These are phyloP conservation scores for Tuber aestivum DNA, from an alignment of 495 filamentous ascomycete species.

Conservation along the genomic window DNA sequence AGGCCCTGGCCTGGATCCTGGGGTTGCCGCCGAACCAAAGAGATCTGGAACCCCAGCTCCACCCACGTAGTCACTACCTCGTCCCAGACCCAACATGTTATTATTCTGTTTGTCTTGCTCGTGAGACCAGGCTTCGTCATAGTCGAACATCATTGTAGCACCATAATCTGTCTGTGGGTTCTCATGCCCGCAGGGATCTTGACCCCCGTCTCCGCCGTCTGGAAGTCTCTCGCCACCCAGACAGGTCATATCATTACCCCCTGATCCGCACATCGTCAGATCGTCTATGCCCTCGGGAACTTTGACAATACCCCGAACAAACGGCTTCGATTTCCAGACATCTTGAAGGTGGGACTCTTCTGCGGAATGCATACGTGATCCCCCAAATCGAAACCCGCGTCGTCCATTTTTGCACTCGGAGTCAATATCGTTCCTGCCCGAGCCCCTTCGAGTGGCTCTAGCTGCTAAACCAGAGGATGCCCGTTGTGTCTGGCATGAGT, in stretches of 20 bases:
- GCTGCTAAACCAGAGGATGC: neutral
- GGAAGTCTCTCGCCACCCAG: neutral
- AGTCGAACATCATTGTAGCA: neutral
- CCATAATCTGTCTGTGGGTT: neutral
- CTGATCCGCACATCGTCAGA: neutral
- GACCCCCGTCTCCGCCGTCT: neutral
- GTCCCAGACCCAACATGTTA: neutral
- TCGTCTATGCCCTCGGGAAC: neutral
- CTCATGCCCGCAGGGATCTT: neutral
- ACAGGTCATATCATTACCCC: neutral
- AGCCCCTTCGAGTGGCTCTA: neutral
- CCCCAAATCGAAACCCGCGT: neutral
- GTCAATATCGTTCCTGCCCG: neutral
- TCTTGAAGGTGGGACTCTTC: neutral
- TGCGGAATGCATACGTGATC: neutral
- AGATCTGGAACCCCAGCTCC: neutral
- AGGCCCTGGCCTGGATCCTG: neutral
- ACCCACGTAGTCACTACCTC: neutral
- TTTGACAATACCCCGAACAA: neutral
- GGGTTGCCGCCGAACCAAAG: neutral
- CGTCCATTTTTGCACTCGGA: neutral
- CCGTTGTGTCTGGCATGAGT: neutral
- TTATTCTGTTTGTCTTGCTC: neutral
- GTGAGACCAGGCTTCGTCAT: neutral
- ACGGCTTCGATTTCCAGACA: neutral